A percentile compares a stretch with the other conserved stretches of the same genome.
Evolutionary conservation across 2,329 filamentous ascomycete species (phyloP).

Genomic region (Alternaria sp.): DNA sequence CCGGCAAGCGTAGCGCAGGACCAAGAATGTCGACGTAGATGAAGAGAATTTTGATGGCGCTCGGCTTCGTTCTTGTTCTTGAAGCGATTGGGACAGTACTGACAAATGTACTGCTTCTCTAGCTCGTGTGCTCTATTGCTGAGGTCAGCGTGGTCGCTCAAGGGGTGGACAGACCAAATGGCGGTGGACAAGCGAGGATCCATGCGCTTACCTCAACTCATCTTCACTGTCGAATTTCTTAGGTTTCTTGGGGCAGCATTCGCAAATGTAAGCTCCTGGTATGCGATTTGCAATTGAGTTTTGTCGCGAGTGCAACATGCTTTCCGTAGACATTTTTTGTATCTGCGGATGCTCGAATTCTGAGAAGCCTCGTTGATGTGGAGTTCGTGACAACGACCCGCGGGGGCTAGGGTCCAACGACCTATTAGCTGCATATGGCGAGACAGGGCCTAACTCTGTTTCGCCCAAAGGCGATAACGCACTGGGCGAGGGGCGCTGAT

Average conservation of each 20-base stretch:
- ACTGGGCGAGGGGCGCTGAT: conserved; percentile 68
- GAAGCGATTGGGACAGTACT: conserved; percentile 92
- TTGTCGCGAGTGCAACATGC: conserved; percentile 57
- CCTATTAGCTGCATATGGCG: conserved; percentile 62
- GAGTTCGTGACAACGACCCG: conserved; percentile 50
- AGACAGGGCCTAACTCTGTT: conserved; percentile 62
- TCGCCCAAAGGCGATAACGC: conserved; percentile 67
- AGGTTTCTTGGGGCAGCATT: conserved; percentile 96
- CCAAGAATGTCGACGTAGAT: conserved; percentile 93
- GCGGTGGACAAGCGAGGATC: conserved; percentile 36
- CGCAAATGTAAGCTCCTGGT: conserved; percentile 75
- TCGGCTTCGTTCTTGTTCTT: conserved; percentile 99
- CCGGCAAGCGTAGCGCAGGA: conserved; percentile 85
- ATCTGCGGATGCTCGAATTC: conserved; percentile 51
- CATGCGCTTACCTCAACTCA: conserved; percentile 76
- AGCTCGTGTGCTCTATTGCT: conserved; percentile 78
- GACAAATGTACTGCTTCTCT: conserved; percentile 95
- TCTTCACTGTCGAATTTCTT: conserved; percentile 90
- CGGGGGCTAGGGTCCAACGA: conserved; percentile 56
- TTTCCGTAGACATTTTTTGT: conserved; percentile 61
- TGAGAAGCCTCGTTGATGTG: conserved; percentile 54
- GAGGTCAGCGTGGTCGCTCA: conserved; percentile 32
- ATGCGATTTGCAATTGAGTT: conserved; percentile 61
- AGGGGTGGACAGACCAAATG: conserved; percentile 25
- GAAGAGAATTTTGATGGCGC: conserved; percentile 92